Evolutionary conservation across 1,139 yeast genomes (phyloP), one percentile per base, ranked within the genome.

Genomic region (Magnusiomyces fungicola): DNA sequence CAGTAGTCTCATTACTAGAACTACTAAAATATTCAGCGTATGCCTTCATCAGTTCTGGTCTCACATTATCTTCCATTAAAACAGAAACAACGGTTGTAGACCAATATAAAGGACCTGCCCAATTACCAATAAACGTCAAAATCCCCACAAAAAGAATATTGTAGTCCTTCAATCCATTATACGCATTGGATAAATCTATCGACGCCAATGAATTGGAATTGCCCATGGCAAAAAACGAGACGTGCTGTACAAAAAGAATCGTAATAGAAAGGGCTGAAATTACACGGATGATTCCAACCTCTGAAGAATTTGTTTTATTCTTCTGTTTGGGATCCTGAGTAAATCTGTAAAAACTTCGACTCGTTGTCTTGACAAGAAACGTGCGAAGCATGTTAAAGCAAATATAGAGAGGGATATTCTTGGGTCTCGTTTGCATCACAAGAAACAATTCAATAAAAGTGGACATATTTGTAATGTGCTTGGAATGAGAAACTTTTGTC

Each of bases 121-220:
- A 92, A 63, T 89, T 92, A 21, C 95, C 78, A 6, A 84, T 62
- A 61, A 86, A 86, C 10, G 96, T 87, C 49, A 92, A 68, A 1
- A 83, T 46, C 0, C 96, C 96, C 7, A 92, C 96, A 5, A 78
- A 61, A n/a, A 75, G 61, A 14, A 89, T 76, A 56, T 83, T 79
- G 61, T 89, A 94, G 33, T 73, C 74, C 0, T 76, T 64, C 4
- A 90, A 73, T 0, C 98, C 98, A 62, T 92, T 92, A 64, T 92
- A 92, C 0, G 97, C 90, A 63, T 92, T 89, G 0, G 96, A 80
- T 27, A 92, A 72, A 60, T 92, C 97, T 23, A 92, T 81, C 0
- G 97, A 84, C 0, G 97, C 94, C 58, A 92, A 74, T 46, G 96
- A 89, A 61, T 92, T 92, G 0, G 97, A 89, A 50, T 87, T 88